These are phyloP conservation scores for Trichothecium sympodiale DNA, from an alignment of 2,329 filamentous ascomycete species.

Conservation along the genomic window DNA sequence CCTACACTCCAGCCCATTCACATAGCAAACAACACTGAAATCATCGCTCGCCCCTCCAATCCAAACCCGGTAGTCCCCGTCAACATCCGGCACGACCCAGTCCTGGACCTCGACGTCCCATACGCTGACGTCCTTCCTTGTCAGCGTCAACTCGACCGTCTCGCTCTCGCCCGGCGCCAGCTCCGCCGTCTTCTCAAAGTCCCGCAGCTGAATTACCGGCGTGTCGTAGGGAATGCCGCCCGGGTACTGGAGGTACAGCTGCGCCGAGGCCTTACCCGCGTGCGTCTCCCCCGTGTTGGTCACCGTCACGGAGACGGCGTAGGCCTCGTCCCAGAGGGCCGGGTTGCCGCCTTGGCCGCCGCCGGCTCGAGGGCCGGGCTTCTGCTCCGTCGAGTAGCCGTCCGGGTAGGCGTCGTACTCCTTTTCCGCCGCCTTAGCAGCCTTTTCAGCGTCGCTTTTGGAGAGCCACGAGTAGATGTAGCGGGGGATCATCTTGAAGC, in stretches of 20 bases:
- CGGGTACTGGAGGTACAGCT: conserved; percentile 35
- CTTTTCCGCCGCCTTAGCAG: conserved; percentile 17
- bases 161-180: conserved; percentile 41
- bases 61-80: conserved; percentile 27
- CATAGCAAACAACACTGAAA: conserved; percentile 17
- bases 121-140: conserved; percentile 59
- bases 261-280: conserved; percentile 32
- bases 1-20: conserved; percentile 18
- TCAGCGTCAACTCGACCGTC: conserved; percentile 47
- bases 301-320: conserved; percentile 32
- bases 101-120: conserved; percentile 60
- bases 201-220: conserved; percentile 55
- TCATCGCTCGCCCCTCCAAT: conserved; percentile 26
- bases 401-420: conserved; percentile 49
- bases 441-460: conserved; percentile 24
- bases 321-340: conserved; percentile 43
- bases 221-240: conserved; percentile 40
- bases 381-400: conserved; percentile 47
- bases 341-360: conserved; percentile 62
- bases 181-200: conserved; percentile 55
- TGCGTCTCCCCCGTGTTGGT: conserved; percentile 37
- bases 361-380: conserved; percentile 42
- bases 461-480: conserved; percentile 61
- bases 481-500: conserved; percentile 48
- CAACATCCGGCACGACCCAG: conserved; percentile 42